Evolutionary conservation across 495 filamentous ascomycete species (phyloP).

Genomic region (Penicillium waksmanii): DNA sequence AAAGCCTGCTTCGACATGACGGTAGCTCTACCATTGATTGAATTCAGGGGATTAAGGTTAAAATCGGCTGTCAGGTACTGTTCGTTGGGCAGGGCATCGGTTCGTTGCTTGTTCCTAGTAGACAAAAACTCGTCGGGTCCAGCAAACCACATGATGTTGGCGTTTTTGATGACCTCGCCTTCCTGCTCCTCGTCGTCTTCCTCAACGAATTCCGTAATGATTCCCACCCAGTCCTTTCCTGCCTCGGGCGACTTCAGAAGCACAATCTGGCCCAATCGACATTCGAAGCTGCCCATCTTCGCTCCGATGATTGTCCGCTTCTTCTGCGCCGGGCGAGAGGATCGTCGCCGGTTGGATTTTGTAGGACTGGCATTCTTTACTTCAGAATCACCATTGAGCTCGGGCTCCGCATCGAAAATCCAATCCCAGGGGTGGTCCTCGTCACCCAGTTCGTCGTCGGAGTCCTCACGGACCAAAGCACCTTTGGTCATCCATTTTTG

Average conservation of each 20-base stretch:
- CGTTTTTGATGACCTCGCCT: constrained; percentile 55
- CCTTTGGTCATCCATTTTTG: constrained; percentile 66
- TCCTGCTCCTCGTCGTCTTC: constrained; percentile 64
- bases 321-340: constrained; percentile 32
- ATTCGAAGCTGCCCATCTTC: constrained; percentile 82
- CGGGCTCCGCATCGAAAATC: constrained; percentile 65
- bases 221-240: constrained; percentile 86
- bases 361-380: constrained; percentile 27
- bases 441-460: constrained; percentile 85
- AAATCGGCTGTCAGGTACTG: constrained; percentile 85
- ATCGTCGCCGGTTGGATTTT: constrained; percentile 37
- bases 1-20: constrained; percentile 76
- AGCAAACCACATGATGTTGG: constrained; percentile 90
- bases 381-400: constrained; percentile 27
- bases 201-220: constrained; percentile 78
- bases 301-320: constrained; percentile 71
- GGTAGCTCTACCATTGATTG: constrained; percentile 85
- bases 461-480: constrained; percentile 78
- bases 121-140: constrained; percentile 81
- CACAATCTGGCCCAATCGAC: constrained; percentile 77
- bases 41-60: constrained; percentile 82
- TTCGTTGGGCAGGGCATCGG: constrained; percentile 85
- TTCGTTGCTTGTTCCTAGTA: constrained; percentile 77
- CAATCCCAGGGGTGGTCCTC: constrained; percentile 93
- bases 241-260: constrained; percentile 82